Percentiles rank a stretch among this genome's conserved stretches.
These are phyloP conservation scores for Acorus calamus DNA, from an alignment of 106 monocot species.

Conservation along the genomic window DNA sequence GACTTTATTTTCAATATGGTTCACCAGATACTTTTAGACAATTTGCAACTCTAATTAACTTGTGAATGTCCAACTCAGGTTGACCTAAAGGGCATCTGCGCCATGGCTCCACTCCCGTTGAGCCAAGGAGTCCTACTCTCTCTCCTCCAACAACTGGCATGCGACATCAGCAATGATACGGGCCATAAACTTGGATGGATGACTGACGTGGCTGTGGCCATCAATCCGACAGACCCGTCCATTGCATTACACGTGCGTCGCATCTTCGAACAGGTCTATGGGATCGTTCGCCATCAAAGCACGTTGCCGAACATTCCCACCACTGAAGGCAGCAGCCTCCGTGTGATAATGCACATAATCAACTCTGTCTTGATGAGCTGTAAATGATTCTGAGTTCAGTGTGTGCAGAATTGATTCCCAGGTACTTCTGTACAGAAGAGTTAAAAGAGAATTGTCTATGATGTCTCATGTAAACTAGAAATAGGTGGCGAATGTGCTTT, in stretches of 20 bases:
- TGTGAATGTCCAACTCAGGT: constrained; percentile 6
- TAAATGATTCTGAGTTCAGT: background rate
- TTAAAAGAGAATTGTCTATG: too few relatives aligned
- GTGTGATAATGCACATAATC: constrained; percentile 24
- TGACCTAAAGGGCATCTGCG: constrained; percentile 15
- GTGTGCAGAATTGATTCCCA: too few relatives aligned
- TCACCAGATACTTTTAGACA: too few relatives aligned
- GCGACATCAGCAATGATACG: constrained; percentile 22
- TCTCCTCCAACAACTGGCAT: constrained; percentile 29
- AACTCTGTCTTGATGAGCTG: constrained; percentile 21
- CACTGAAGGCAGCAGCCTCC: constrained; percentile 21
- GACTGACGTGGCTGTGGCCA: constrained; percentile 17
- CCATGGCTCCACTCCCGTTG: constrained; percentile 16
- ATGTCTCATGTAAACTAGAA: too few relatives aligned
- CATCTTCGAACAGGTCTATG: constrained; percentile 24
- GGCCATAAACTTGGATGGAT: constrained; percentile 18
- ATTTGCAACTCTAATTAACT: too few relatives aligned
- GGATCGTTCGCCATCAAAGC: constrained; percentile 21
- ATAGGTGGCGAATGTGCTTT: too few relatives aligned
- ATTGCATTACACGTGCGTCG: constrained; percentile 18
- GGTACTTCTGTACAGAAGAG: too few relatives aligned
- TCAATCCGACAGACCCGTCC: constrained; percentile 13
- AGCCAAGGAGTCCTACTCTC: constrained; percentile 25
- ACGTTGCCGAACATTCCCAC: constrained; percentile 12
- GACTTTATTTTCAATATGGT: too few relatives aligned